Conservation (phyloP, 1,284 basidiomycete genomes). For the Megacollybia platyphylla region DNA sequence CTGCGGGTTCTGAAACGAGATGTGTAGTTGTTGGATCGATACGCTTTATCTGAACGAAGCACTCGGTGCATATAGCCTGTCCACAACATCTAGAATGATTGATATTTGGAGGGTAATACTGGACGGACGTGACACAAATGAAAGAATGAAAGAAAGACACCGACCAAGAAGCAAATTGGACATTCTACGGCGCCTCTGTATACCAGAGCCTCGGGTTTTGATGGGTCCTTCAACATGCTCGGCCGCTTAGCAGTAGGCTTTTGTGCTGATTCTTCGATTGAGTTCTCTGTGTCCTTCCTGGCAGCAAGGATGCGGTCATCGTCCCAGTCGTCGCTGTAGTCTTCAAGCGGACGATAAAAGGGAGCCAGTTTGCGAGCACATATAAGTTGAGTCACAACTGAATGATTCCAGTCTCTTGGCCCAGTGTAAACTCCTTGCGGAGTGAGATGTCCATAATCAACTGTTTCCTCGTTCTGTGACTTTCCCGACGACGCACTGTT, state of each 20-base stretch:
- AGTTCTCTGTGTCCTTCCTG: conserved; percentile 46
- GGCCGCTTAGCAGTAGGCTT: conserved; percentile 30
- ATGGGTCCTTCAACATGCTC: conserved; percentile 42
- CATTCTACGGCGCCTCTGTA: conserved; percentile 89
- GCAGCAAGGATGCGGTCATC: conserved; percentile 73
- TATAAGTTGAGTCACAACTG: conserved; percentile 79
- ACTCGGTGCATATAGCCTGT: conserved; percentile 97
- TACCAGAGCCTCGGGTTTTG: conserved; percentile 60
- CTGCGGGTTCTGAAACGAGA: conserved; percentile 85
- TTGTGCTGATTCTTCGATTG: conserved; percentile 23
- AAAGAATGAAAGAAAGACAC: conserved; percentile 20
- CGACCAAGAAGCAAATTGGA: conserved; percentile 97
- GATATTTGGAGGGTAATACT: conserved; percentile 93
- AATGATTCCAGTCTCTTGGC: conserved; percentile 81
- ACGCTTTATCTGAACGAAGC: conserved; percentile 98
- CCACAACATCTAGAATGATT: conserved; percentile 96
- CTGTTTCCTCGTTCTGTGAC: conserved; percentile 60
- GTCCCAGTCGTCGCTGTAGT: conserved; percentile 81
- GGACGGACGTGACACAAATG: conserved; percentile 15
- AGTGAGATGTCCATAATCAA: conserved; percentile 73
- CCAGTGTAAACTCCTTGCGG: conserved; percentile 90
- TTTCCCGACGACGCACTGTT: conserved; percentile 62
- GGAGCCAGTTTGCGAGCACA: conserved; percentile 82
- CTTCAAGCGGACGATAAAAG: conserved; percentile 92
- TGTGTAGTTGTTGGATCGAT: conserved; percentile 88